phyloP scores from a whole-genome alignment of 257 asterid genomes.

The Datura wrightii region DNA sequence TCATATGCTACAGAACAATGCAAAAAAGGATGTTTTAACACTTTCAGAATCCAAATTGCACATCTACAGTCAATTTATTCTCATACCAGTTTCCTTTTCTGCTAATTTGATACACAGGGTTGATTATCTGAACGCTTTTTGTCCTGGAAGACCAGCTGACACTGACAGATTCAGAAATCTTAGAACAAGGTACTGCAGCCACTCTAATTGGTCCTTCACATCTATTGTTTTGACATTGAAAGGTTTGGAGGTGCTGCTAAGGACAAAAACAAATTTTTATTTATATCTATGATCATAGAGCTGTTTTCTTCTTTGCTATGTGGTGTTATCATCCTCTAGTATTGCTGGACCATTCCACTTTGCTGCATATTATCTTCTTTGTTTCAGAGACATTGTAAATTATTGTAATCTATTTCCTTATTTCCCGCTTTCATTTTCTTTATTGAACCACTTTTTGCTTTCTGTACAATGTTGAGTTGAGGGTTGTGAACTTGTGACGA shows the following conservation, averaged over 20 bases:
- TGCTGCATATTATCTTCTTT: not conserved
- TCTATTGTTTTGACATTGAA: not conserved
- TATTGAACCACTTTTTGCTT: constrained; percentile 1
- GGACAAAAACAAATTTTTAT: not conserved
- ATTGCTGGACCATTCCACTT: not conserved
- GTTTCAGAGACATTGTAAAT: not conserved
- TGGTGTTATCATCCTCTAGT: constrained; percentile 13
- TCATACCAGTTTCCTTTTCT: constrained; percentile 24
- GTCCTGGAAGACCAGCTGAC: constrained; percentile 60
- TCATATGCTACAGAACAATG: not conserved
- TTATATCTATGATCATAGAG: constrained; percentile 6
- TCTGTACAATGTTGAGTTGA: not conserved
- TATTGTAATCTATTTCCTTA: not conserved
- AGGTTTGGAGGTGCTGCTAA: constrained; percentile 10
- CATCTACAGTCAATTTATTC: constrained; percentile 1
- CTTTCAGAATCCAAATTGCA: not conserved
- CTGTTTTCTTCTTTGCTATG: constrained; percentile 5
- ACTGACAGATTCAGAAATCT: constrained; percentile 49
- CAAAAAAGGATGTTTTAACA: not conserved
- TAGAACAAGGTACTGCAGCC: constrained; percentile 59
- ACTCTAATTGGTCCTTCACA: not conserved
- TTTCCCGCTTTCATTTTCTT: not conserved
- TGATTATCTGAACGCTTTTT: constrained; percentile 71
- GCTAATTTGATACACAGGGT: constrained; percentile 51
- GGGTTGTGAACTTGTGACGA: not conserved